Percentiles rank a stretch among this genome's conserved stretches.
phyloP scores from a whole-genome alignment of 2,329 filamentous ascomycete species.

The Xylaria sp. region DNA sequence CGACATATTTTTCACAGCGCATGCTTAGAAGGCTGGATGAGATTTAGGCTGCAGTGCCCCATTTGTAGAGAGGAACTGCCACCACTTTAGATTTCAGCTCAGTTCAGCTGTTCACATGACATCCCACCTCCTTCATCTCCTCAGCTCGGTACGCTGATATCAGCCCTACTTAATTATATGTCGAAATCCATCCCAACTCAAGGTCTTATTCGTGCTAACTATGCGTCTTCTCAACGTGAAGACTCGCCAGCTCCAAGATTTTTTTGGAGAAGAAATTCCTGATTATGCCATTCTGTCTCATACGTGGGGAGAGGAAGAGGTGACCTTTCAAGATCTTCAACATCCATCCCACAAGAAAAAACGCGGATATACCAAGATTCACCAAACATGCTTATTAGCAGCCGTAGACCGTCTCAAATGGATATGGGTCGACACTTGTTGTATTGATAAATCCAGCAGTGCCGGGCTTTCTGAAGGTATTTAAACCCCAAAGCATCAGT shows the following conservation, averaged over 20 bases:
- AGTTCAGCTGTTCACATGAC: background rate
- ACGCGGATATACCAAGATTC: conserved; percentile 30
- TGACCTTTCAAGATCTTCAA: conserved; percentile 35
- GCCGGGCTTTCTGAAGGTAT: conserved; percentile 36
- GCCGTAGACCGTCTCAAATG: conserved; percentile 17
- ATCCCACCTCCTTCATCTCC: background rate
- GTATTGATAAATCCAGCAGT: conserved; percentile 39
- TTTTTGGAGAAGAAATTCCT: conserved; percentile 1
- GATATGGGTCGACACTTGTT: conserved; percentile 40
- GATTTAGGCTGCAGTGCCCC: conserved; percentile 90
- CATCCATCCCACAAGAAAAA: conserved; percentile 10
- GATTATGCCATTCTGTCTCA: conserved; percentile 35
- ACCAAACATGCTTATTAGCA: conserved; percentile 29
- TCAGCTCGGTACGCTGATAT: background rate
- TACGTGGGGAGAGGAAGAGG: conserved; percentile 34
- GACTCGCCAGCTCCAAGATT: conserved; percentile 21
- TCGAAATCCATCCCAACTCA: background rate
- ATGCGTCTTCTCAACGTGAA: conserved; percentile 28
- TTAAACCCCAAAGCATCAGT: background rate
- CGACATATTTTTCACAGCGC: conserved; percentile 93
- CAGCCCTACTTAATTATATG: background rate
- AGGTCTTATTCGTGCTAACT: background rate
- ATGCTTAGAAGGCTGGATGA: conserved; percentile 97
- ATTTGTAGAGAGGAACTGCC: conserved; percentile 93
- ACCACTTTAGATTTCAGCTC: conserved; percentile 68